Evolutionary conservation across 2,329 filamentous ascomycete species (phyloP).

Genomic region (Pseudocercospora fuligena): DNA sequence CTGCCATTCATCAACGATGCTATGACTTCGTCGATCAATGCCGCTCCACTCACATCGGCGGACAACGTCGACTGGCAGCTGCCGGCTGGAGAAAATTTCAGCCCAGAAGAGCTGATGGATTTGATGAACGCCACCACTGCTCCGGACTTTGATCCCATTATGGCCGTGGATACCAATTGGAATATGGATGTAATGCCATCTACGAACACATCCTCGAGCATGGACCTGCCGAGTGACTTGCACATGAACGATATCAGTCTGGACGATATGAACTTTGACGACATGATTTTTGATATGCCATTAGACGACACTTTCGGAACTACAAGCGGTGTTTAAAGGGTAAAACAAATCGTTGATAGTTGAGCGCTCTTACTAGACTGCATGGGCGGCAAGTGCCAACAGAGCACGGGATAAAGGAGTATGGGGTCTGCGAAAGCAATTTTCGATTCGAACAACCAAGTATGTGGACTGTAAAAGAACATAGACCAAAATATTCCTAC

Average conservation of each 20-base stretch:
- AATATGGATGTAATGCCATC: conserved; percentile 9
- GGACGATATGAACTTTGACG: conserved; percentile 25
- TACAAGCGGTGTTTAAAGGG: not conserved
- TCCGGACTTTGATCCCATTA: conserved; percentile 7
- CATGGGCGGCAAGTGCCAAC: not conserved
- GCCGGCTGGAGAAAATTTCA: conserved; percentile 19
- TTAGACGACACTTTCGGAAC: conserved; percentile 27
- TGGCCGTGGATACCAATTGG: conserved; percentile 15
- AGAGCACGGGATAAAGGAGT: not conserved
- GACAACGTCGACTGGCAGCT: conserved; percentile 16
- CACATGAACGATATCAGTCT: conserved; percentile 32
- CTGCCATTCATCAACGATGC: conserved; percentile 35
- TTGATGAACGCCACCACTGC: conserved; percentile 27
- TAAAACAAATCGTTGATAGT: not conserved
- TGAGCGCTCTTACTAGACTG: not conserved
- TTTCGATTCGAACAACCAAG: not conserved
- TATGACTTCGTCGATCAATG: conserved; percentile 26
- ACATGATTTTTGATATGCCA: conserved; percentile 37
- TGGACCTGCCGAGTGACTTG: conserved; percentile 21
- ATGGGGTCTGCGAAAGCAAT: not conserved
- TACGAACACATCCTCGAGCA: conserved; percentile 7
- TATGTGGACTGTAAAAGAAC: not conserved
- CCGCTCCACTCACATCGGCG: not conserved
- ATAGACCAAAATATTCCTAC: not conserved
- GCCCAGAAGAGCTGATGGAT: conserved; percentile 28